phyloP scores from a whole-genome alignment of 106 monocot genomes.

The Narthecium ossifragum region DNA sequence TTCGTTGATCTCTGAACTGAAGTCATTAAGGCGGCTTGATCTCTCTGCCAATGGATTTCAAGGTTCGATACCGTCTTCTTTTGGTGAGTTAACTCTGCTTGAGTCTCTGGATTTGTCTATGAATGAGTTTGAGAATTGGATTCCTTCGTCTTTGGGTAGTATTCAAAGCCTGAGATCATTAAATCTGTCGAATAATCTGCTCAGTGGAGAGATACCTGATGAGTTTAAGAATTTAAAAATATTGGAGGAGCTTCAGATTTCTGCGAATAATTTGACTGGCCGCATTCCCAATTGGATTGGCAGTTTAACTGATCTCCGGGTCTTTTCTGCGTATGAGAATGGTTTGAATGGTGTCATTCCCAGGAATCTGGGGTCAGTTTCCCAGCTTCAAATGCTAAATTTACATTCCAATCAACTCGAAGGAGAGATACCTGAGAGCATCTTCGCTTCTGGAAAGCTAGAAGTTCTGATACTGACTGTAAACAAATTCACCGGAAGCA shows the following conservation, averaged over 20 bases:
- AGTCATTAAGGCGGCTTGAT: conserved; percentile 39
- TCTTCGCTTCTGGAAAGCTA: conserved; percentile 56
- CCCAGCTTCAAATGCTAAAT: conserved; percentile 57
- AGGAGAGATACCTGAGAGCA: conserved; percentile 63
- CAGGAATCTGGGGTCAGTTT: conserved; percentile 37
- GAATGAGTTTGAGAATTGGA: conserved; percentile 43
- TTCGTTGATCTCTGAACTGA: conserved; percentile 42
- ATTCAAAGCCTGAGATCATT: conserved; percentile 28
- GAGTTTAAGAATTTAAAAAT: conserved; percentile 31
- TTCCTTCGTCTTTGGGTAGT: conserved; percentile 47
- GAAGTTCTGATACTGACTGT: conserved; percentile 63
- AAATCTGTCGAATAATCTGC: conserved; percentile 68
- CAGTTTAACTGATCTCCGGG: conserved; percentile 27
- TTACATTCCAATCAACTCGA: conserved; percentile 78
- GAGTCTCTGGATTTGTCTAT: conserved; percentile 66
- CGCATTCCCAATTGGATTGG: conserved; percentile 54
- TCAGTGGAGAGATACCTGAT: conserved; percentile 48
- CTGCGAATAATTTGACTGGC: conserved; percentile 57
- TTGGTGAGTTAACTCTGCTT: conserved; percentile 28
- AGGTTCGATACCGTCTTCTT: conserved; percentile 41
- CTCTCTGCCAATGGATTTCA: conserved; percentile 56
- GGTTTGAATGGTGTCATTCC: conserved; percentile 53
- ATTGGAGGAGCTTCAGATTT: conserved; percentile 72
- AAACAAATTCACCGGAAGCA: conserved; percentile 46
- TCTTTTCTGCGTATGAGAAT: conserved; percentile 80